A percentile compares a stretch with the other conserved stretches of the same genome.
Evolutionary conservation across 345 rosid species (phyloP).

Genomic region (Murraya koenigii): DNA sequence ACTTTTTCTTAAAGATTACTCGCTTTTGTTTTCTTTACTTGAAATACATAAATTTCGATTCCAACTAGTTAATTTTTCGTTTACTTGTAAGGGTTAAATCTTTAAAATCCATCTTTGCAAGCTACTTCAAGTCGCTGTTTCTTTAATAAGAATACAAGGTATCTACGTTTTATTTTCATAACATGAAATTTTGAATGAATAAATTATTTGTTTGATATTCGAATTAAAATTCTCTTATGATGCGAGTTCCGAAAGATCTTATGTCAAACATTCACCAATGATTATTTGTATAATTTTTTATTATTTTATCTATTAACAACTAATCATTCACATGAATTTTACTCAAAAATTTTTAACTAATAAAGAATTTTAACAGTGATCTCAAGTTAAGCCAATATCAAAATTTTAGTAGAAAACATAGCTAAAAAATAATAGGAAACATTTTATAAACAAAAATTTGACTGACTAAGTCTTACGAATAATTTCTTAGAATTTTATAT

Average conservation of each 20-base stretch:
- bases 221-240: too few species aligned
- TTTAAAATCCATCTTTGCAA: background rate
- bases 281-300: too few species aligned
- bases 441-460: background rate
- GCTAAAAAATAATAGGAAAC: background rate
- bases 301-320: too few species aligned
- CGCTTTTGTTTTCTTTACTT: background rate
- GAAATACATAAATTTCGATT: background rate
- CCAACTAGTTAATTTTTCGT: background rate
- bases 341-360: too few species aligned
- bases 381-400: background rate
- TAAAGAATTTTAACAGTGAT: background rate
- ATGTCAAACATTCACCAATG: too few species aligned
- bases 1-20: constrained; percentile 10
- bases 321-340: too few species aligned
- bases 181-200: background rate
- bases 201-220: background rate
- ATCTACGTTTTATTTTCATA: background rate
- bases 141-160: background rate
- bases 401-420: too few species aligned
- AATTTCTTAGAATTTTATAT: too few species aligned
- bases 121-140: background rate
- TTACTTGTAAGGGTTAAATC: background rate
- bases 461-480: too few species aligned
- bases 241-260: too few species aligned